Evolutionary conservation across 192 early-diverging fungal species (phyloP).

Genomic region (Ramicandelaber brevisporus): DNA sequence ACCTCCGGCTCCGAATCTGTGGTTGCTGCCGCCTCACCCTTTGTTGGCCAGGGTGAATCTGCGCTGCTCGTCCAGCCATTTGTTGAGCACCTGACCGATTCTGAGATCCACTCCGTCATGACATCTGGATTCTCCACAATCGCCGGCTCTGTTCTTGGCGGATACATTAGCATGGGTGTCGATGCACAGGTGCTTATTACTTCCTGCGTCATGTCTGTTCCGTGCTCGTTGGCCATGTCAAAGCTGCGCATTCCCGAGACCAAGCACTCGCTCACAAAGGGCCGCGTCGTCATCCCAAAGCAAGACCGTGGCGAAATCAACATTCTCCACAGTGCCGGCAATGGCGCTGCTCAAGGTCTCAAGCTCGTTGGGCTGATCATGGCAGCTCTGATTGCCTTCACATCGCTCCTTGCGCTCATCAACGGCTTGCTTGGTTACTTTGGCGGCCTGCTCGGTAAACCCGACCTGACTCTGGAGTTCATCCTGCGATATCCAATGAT

Average conservation of each 20-base stretch:
- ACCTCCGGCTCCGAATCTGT: constrained; percentile 63
- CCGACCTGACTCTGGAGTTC: constrained; percentile 31
- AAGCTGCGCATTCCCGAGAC: constrained; percentile 72
- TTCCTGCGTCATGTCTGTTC: constrained; percentile 77
- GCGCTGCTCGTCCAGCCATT: constrained; percentile 60
- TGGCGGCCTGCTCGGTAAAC: constrained; percentile 30
- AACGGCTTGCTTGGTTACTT: constrained; percentile 49
- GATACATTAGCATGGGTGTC: constrained; percentile 45
- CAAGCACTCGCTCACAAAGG: constrained; percentile 50
- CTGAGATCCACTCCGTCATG: constrained; percentile 73
- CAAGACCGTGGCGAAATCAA: constrained; percentile 34
- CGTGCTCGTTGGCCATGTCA: constrained; percentile 57
- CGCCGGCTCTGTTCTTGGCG: constrained; percentile 52
- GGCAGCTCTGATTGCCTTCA: constrained; percentile 48
- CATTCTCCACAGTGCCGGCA: constrained; percentile 53
- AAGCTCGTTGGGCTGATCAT: constrained; percentile 45
- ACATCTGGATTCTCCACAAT: constrained; percentile 77
- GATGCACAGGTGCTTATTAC: constrained; percentile 39
- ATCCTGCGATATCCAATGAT: constrained; percentile 60
- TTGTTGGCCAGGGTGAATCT: constrained; percentile 62
- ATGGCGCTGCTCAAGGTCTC: constrained; percentile 60
- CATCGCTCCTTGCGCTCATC: constrained; percentile 36
- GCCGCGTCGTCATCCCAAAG: constrained; percentile 26
- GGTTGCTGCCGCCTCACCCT: constrained; percentile 63
- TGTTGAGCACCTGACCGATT: constrained; percentile 51